Base-by-base conservation (phyloP, 1,139 yeast species). In the Hemisphaericaspora lyxosophila region DNA sequence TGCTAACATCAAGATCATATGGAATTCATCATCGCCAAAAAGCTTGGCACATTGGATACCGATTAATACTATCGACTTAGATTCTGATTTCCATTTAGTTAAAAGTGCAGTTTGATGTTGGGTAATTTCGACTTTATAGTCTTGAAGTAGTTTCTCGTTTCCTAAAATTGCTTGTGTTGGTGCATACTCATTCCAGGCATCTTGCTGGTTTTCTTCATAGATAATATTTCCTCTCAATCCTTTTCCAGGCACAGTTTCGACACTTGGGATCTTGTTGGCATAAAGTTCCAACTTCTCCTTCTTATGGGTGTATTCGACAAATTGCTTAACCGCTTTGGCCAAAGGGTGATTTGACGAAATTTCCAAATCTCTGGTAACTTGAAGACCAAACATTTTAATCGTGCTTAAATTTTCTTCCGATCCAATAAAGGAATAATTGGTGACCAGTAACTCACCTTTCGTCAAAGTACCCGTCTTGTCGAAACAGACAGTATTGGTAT, bases 391-490 rank as follows among this genome's bases (percentile, higher is more conserved):
- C 2, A 31, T 28, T 35, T 51, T 57, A n/a, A 60, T 25, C 1
- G 58, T 45, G 13, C 49, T 46, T 2, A 40, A 48, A 7, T 46
- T 42, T 3, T 43, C 42, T 3, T 45, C 44, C 7, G 38, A 36
- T 5, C 41, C 40, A 11, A 39, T 22, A 38, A 57, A 61, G 3
- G 66, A 57, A 45, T 61, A 70, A 47, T 82, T 77, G 1, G 84
- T 78, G 2, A 85, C 75, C 36, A 63, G 62, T 34, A 81, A 71
- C 25, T 77, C 77, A 1, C 86, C 86, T 16, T 78, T 80, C 0
- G 94, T 85, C 44, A 85, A 63, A 0, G 94, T 85, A 1, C 94
- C 94, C 0, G 94, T 85, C 49, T 85, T 85, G 59, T 85, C 94
- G 57, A 85, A 85, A 50, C 90, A 85, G 11, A 84, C 75, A 32